Evolutionary conservation across 306 rosid species (phyloP), one percentile per base, ranked within the genome.

Genomic region (Acacia confusa): DNA sequence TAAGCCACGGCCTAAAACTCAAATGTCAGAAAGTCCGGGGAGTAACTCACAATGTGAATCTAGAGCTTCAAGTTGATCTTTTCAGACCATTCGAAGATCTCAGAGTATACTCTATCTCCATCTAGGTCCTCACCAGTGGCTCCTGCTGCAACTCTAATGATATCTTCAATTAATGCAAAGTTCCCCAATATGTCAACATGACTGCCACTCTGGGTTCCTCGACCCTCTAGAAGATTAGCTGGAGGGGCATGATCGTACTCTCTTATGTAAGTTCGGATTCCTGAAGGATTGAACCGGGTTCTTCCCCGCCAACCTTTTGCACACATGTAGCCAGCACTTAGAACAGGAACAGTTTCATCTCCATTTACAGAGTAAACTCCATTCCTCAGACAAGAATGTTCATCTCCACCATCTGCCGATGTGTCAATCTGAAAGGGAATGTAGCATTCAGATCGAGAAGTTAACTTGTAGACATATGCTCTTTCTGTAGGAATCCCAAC

Each of bases 221-320:
- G 91, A 15, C 97, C 97, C 87, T 92, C 97, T 65, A 92, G 86
- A 84, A 92, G 91, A 88, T 89, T 90, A 72, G 97, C 91, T 9
- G 97, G 97, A 69, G 95, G 97, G 68, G 95, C 92, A 82, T 92
- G 97, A 81, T 91, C 92, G 13, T 92, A 92, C 79, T 92, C 97
- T 86, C 92, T 88, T 74, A 89, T 40, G 86, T 82, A 89, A 17
- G 95, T 79, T 30, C 25, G 93, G 58, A 92, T 88, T 74, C 97
- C 95, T 17, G 95, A 82, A 72, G 97, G 97, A 86, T 92, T 92
- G 83, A 92, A 92, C 41, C 93, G 88, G 72, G 95, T 92, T 81
- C 72, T 88, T 57, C 97, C 97, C 48, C 97, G 91, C 97, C 97
- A 92, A 80, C 75, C 92, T 84, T 92, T 92, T 27, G 95, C 95